Percentiles rank a stretch among this genome's conserved stretches.
These are phyloP conservation scores for Leptodontidium sp. DNA, from an alignment of 2,329 filamentous ascomycete genomes.

Conservation along the genomic window DNA sequence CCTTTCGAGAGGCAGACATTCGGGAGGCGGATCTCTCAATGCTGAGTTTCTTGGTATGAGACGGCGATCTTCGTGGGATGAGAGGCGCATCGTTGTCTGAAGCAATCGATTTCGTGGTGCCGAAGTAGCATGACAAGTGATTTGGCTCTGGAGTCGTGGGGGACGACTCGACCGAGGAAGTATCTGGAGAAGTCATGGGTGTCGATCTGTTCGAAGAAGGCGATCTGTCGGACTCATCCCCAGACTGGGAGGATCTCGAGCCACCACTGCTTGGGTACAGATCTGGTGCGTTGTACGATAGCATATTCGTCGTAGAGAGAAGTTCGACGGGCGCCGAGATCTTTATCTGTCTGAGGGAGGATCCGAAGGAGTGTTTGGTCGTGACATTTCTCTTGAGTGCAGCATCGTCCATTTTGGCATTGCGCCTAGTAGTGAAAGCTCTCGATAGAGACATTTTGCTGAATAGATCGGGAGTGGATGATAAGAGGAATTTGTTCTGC, in stretches of 20 bases:
- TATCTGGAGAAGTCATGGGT: constrained; percentile 55
- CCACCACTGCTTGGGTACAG: constrained; percentile 56
- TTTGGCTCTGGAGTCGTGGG: constrained; percentile 65
- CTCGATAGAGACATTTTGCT: constrained; percentile 65
- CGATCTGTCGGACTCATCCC: constrained; percentile 76
- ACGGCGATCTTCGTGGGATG: constrained; percentile 81
- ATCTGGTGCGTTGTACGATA: constrained; percentile 93
- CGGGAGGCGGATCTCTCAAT: constrained; percentile 73
- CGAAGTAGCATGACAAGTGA: constrained; percentile 73
- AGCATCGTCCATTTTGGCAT: constrained; percentile 53
- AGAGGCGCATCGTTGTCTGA: constrained; percentile 58
- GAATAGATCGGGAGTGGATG: constrained; percentile 30
- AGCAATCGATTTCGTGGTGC: constrained; percentile 50
- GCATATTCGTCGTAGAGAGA: constrained; percentile 93
- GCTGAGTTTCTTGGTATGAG: constrained; percentile 88
- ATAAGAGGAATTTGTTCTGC: constrained; percentile 24
- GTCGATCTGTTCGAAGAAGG: constrained; percentile 53
- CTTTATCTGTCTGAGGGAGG: constrained; percentile 58
- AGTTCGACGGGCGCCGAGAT: constrained; percentile 91
- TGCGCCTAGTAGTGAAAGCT: constrained; percentile 75
- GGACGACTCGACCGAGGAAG: constrained; percentile 52
- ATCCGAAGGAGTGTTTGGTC: constrained; percentile 40
- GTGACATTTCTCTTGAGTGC: constrained; percentile 42
- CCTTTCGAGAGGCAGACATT: constrained; percentile 63
- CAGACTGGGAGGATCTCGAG: constrained; percentile 58